A percentile compares a stretch with the other conserved stretches of the same genome.
These are phyloP conservation scores for Saccharomycopsis hybrid DNA, from an alignment of 1,139 yeast species.

Conservation along the genomic window DNA sequence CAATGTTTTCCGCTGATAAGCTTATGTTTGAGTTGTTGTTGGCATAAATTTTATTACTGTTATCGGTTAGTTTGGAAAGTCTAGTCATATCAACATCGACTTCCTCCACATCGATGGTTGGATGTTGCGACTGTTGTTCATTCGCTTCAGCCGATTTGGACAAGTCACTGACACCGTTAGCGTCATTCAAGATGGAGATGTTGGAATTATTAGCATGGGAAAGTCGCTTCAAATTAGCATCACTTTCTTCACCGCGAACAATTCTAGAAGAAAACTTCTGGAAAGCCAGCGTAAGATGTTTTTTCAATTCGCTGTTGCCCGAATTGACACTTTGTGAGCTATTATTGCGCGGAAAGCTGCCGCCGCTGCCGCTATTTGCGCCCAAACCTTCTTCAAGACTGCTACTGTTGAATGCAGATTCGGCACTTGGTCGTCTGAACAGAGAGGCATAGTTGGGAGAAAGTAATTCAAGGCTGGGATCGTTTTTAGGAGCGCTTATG, in stretches of 20 bases:
- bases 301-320: constrained; percentile 10
- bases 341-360: not conserved
- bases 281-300: constrained; percentile 16
- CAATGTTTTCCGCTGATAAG: not conserved
- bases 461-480: constrained; percentile 16
- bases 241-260: constrained; percentile 20
- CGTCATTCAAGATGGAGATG: constrained; percentile 14
- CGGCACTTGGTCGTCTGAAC: not conserved
- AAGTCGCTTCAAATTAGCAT: constrained; percentile 6
- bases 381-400: constrained; percentile 8
- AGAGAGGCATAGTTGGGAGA: constrained; percentile 10
- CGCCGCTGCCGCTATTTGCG: not conserved
- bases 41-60: not conserved
- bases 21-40: not conserved
- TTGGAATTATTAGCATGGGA: constrained; percentile 2
- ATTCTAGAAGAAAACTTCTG: constrained; percentile 17
- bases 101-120: constrained; percentile 1
- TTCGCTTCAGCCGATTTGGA: not conserved
- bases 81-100: not conserved
- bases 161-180: constrained; percentile 10
- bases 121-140: not conserved
- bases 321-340: constrained; percentile 12
- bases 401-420: constrained; percentile 1
- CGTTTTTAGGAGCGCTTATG: constrained; percentile 8
- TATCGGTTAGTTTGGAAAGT: not conserved